Evolutionary conservation across 352 stramenopile species (phyloP), one percentile per base, ranked within the genome.

Genomic region (Phytophthora tubulina): DNA sequence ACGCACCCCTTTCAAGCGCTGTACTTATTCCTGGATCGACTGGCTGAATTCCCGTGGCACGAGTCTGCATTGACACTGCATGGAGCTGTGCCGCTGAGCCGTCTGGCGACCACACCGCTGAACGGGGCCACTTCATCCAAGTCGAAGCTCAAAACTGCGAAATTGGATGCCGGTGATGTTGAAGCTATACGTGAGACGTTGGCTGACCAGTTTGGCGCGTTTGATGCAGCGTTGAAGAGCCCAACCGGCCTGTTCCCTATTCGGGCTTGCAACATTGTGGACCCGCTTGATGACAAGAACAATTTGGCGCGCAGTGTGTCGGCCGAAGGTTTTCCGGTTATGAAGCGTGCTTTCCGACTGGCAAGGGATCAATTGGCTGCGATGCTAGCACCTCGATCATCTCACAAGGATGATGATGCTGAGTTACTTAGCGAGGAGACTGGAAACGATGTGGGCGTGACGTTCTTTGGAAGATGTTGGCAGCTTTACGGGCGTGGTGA

Each of bases 31-130:
- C 70, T 98, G 50, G 87, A 96, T 71, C 80, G 85, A 14, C 81
- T 96, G 75, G 83, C 82, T 27, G 84, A 91, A 66, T 97, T 98
- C 56, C 80, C 92, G 46, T 98, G 92, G 92, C 85, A 93, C 49
- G 82, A 93, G 41, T 79, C 84, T 42, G 90, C 87, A 9, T 72
- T 96, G 57, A 94, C 85, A 32, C 73, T 97, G n/a, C 83, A 94
- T 62, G 92, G 90, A 0, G 51, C 86, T 1, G 78, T 96, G 7
- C 75, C 88, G n/a, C 64, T 96, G 30, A 82, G 60, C 15, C 58
- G 77, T 9, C 60, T 95, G 17, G 79, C 82, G 0, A 84, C 75
- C 2, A 81, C 72, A 27, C 60, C 72, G n/a, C 57, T 90, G 7
- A 77, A 78, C 44, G 75, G 53, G 31, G 57, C 67, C 3, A 71